Percentiles rank a stretch among this genome's conserved stretches.
Evolutionary conservation across 2,329 filamentous ascomycete species (phyloP).

Genomic region (Sclerotinia glacialis): DNA sequence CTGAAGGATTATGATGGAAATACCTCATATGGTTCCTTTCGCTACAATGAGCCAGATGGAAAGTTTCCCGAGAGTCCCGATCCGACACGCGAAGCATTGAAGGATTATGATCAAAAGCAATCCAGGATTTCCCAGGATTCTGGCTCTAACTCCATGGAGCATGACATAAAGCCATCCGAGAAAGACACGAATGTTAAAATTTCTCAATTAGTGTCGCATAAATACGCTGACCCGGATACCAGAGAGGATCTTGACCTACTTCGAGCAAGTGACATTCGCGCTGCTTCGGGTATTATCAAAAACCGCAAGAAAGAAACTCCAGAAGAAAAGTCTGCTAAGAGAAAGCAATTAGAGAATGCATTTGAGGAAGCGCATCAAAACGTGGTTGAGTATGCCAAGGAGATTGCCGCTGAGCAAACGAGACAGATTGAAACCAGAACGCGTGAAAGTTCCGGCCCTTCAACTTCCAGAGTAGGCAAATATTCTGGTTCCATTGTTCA

Average conservation of each 20-base stretch:
- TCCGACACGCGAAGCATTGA: conserved; percentile 39
- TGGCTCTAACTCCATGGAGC: not conserved
- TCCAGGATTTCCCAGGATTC: conserved; percentile 20
- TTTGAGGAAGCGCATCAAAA: conserved; percentile 26
- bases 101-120: conserved; percentile 24
- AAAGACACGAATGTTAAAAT: not conserved
- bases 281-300: conserved; percentile 29
- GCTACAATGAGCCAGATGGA: conserved; percentile 33
- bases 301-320: conserved; percentile 24
- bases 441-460: not conserved
- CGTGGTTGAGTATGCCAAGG: conserved; percentile 13
- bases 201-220: not conserved
- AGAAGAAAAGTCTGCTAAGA: conserved; percentile 32
- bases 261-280: conserved; percentile 34
- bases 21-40: conserved; percentile 27
- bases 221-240: conserved; percentile 14
- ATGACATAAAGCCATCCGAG: not conserved
- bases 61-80: conserved; percentile 32
- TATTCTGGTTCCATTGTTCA: not conserved
- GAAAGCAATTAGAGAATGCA: conserved; percentile 34
- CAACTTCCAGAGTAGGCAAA: not conserved
- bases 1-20: conserved; percentile 43
- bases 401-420: conserved; percentile 19
- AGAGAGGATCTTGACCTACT: conserved; percentile 30
- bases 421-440: not conserved